Base-by-base conservation (phyloP, 768 basidiomycete species). In the Auricularia auricula-judae region DNA sequence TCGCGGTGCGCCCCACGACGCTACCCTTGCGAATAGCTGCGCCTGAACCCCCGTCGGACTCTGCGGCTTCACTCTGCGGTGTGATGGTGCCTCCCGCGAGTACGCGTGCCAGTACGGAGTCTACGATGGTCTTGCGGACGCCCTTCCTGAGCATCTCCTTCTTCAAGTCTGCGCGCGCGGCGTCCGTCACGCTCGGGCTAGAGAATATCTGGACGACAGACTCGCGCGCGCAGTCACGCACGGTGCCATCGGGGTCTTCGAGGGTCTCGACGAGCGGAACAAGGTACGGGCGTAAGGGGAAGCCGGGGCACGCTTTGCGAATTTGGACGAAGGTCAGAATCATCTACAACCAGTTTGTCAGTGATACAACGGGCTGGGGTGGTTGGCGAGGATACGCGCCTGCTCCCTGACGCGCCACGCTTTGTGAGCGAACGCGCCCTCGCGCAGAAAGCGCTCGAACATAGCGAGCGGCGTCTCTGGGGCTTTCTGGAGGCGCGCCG, bases 91-190 rank as follows among this genome's bases (percentile, higher is more conserved):
- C 47, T 16, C 47, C 21, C 11, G 21, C 29, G 34, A 59, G 56
- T 10, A 59, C 29, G 34, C 56, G 56, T 63, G 79, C 75, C 5
- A 94, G 80, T 16, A 98, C 85, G 62, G 80, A 80, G 66, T 98
- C 95, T 14, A 88, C 85, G 58, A 95, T 94, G 3, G 86, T 83
- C 76, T 95, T 96, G 39, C 93, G 83, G 53, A 97, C 90, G 51
- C 83, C 83, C 73, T 91, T 91, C 77, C 88, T 92, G 2, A 81
- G 74, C 81, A 98, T 81, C 72, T 93, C 89, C 72, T 93, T 94
- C 81, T 97, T 98, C 63, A 98, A 80, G 73, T 98, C 96, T 3
- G 93, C 85, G 62, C 91, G 86, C 3, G 97, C 97, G 7, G 85
- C 86, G 71, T 95, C 88, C 2, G 87, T 85, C 14, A 93, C 91